Evolutionary conservation across 2,329 filamentous ascomycete species (phyloP), one percentile per base, ranked within the genome.

Genomic region (Shiraia bambusicola): DNA sequence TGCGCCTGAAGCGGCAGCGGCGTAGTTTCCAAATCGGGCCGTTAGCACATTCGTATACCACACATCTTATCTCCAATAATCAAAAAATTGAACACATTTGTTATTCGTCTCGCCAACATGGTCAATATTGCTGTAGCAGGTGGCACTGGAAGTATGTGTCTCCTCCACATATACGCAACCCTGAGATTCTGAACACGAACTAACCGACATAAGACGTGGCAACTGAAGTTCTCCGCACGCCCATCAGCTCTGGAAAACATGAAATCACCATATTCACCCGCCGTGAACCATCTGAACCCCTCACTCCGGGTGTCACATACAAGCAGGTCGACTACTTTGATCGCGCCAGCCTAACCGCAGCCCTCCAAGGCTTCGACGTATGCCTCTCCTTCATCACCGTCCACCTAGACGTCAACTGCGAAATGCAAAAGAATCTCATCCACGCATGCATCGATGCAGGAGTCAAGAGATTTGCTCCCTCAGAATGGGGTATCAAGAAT

Each of bases 201-300:
- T 4, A 12, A 27, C 14, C 25, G 16, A 3, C 11, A 10, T 32
- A 81, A n/a, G 78, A 78, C 40, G 73, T 83, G 33, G 76, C 74
- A 2, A 69, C 64, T 29, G 78, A 80, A 54, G 56, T 82, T 8
- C 61, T 81, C 15, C 77, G 81, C 42, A 69, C 63, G 3, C 66
- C 81, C 0, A 52, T 78, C 2, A 71, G 71, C 3, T 66, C 68
- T 3, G 68, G 69, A 8, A 79, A 74, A 39, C 79, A 83, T 42
- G 67, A 79, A 0, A 76, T 83, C 32, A 59, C 70, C 0, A 65
- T 82, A 14, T 58, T 83, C 2, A 76, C 71, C 1, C 69, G 79
- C 49, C 73, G 69, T 34, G 41, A 48, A 24, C 26, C 19, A 1
- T 47, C 54, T 12, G 29, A 42, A 10, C 27, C 34, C 8, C 33